Conservation (phyloP, 768 basidiomycete genomes). For the Mycena crocata region DNA sequence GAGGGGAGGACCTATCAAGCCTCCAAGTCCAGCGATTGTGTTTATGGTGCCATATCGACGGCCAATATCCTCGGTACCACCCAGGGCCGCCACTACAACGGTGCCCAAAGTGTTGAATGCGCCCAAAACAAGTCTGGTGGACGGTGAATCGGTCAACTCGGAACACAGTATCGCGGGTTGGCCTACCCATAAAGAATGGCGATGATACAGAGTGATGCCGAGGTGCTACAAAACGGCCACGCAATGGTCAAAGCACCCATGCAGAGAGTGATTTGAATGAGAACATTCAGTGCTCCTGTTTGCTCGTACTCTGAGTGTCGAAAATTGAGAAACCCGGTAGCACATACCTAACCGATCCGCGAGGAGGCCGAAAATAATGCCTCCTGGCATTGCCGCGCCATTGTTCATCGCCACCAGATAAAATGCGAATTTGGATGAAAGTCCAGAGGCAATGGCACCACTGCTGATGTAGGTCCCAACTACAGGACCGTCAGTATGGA, state of each 20-base stretch:
- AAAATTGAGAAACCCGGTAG: neutral
- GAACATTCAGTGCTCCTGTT: neutral
- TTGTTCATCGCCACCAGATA: neutral
- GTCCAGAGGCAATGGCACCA: neutral
- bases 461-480: neutral
- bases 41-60: neutral
- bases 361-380: neutral
- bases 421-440: neutral
- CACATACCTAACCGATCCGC: neutral
- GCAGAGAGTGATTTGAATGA: neutral
- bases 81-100: neutral
- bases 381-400: neutral
- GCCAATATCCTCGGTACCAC: neutral
- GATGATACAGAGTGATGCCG: neutral
- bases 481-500: neutral
- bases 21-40: neutral
- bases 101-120: neutral
- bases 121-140: neutral
- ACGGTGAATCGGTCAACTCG: neutral
- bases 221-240: neutral
- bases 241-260: neutral
- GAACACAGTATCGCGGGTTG: neutral
- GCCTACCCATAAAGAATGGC: neutral
- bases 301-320: neutral
- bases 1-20: neutral